Conservation (phyloP, 768 basidiomycete species). For the Amanita polypyramis region DNA sequence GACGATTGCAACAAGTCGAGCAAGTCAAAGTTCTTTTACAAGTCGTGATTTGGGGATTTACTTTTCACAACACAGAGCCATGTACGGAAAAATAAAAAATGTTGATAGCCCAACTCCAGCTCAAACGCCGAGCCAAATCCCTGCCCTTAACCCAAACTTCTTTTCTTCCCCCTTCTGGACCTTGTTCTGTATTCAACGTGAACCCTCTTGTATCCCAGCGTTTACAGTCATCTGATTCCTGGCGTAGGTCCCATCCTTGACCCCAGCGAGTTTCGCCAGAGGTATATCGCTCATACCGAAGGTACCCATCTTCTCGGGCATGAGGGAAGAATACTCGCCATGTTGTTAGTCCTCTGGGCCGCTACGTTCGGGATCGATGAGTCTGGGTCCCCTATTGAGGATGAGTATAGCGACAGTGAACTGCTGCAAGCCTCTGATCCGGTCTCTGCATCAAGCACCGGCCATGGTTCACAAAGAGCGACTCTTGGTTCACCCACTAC, state of each 20-base stretch:
- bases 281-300: slow-evolving; percentile 57
- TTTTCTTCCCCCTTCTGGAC: slow-evolving; percentile 80
- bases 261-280: slow-evolving; percentile 63
- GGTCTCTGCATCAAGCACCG: background rate
- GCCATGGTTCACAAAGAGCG: background rate
- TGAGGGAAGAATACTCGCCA: slow-evolving; percentile 67
- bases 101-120: slow-evolving; percentile 23
- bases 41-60: background rate
- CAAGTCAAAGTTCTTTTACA: slow-evolving; percentile 24
- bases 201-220: slow-evolving; percentile 14
- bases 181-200: slow-evolving; percentile 80
- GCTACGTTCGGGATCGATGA: slow-evolving; percentile 84
- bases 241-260: slow-evolving; percentile 76
- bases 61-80: slow-evolving; percentile 40
- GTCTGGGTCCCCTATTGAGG: slow-evolving; percentile 31
- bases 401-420: slow-evolving; percentile 10
- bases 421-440: background rate
- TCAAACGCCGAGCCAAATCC: slow-evolving; percentile 47
- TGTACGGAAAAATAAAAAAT: slow-evolving; percentile 62
- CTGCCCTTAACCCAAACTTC: slow-evolving; percentile 67
- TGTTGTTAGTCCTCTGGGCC: slow-evolving; percentile 82
- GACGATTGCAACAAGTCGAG: slow-evolving; percentile 80
- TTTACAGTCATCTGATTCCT: background rate
- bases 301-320: slow-evolving; percentile 53
- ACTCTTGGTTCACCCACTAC: background rate